phyloP scores from a whole-genome alignment of 768 basidiomycete species.

The Rhizopogon sp. region DNA sequence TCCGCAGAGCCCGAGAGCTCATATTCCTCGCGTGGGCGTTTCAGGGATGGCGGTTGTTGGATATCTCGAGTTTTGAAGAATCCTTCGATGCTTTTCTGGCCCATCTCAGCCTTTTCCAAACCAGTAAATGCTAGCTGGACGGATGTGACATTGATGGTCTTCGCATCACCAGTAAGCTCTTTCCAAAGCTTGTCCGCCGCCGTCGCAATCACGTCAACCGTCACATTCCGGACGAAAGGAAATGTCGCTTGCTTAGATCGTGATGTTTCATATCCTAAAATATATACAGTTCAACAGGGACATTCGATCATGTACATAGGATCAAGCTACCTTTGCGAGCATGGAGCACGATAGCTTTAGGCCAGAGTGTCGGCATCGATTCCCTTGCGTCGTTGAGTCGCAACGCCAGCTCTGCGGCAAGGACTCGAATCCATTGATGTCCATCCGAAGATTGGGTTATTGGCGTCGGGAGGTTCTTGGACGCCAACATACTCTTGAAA shows the following conservation, averaged over 20 bases:
- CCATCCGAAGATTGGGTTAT: conserved; percentile 74
- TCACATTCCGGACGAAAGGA: conserved; percentile 72
- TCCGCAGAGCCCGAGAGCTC: conserved; percentile 3
- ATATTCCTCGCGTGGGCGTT: conserved; percentile 35
- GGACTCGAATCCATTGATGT: conserved; percentile 85
- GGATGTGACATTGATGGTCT: conserved; percentile 61
- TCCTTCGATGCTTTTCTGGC: conserved; percentile 83
- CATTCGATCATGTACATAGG: not conserved
- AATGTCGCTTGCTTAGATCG: conserved; percentile 85
- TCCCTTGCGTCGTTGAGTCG: conserved; percentile 81
- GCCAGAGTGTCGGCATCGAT: conserved; percentile 75
- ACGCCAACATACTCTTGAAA: conserved; percentile 91
- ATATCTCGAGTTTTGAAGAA: conserved; percentile 55
- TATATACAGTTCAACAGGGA: conserved; percentile 2
- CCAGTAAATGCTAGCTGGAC: conserved; percentile 75
- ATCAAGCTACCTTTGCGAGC: conserved; percentile 56
- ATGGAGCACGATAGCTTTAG: conserved; percentile 83
- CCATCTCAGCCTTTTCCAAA: conserved; percentile 66
- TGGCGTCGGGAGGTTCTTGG: conserved; percentile 87
- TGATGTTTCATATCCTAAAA: conserved; percentile 55
- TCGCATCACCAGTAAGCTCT: conserved; percentile 64
- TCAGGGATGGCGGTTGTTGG: conserved; percentile 19
- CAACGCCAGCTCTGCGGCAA: conserved; percentile 86
- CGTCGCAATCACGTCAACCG: conserved; percentile 69
- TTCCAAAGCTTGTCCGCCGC: conserved; percentile 83